phyloP scores from a whole-genome alignment of 108 stramenopile genomes.

The Stephanodiscus minutulus region DNA sequence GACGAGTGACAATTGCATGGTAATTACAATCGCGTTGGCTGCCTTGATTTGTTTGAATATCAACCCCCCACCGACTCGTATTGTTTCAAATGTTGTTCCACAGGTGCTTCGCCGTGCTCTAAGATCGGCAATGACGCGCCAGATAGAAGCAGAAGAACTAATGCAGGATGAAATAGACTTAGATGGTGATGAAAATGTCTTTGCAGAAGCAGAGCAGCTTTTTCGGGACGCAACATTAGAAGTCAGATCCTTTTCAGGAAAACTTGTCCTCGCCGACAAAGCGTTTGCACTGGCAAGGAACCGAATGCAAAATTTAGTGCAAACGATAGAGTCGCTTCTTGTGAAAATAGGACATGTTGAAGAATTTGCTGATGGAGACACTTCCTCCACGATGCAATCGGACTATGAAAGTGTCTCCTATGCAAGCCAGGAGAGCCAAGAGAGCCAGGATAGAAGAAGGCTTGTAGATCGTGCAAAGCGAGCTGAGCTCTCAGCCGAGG shows the following conservation, averaged over 20 bases:
- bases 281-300: constrained; percentile 66
- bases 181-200: constrained; percentile 59
- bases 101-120: constrained; percentile 68
- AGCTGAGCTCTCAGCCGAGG: constrained; percentile 76
- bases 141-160: constrained; percentile 77
- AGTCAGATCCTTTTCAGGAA: constrained; percentile 73
- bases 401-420: constrained; percentile 21
- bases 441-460: constrained; percentile 47
- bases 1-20: constrained; percentile 73
- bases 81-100: background rate
- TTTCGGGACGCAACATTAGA: constrained; percentile 72
- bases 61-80: background rate
- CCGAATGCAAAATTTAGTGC: constrained; percentile 74
- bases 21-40: constrained; percentile 32
- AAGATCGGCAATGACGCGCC: constrained; percentile 64
- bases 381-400: constrained; percentile 57
- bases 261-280: constrained; percentile 77
- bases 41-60: constrained; percentile 1
- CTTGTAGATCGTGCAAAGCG: constrained; percentile 66
- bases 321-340: constrained; percentile 72
- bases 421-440: constrained; percentile 25
- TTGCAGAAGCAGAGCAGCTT: constrained; percentile 82
- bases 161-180: constrained; percentile 68
- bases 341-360: constrained; percentile 69
- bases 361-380: constrained; percentile 29